Percentiles rank a stretch among this genome's conserved stretches.
phyloP scores from a whole-genome alignment of 495 filamentous ascomycete species.

The Penicillium turbatum region DNA sequence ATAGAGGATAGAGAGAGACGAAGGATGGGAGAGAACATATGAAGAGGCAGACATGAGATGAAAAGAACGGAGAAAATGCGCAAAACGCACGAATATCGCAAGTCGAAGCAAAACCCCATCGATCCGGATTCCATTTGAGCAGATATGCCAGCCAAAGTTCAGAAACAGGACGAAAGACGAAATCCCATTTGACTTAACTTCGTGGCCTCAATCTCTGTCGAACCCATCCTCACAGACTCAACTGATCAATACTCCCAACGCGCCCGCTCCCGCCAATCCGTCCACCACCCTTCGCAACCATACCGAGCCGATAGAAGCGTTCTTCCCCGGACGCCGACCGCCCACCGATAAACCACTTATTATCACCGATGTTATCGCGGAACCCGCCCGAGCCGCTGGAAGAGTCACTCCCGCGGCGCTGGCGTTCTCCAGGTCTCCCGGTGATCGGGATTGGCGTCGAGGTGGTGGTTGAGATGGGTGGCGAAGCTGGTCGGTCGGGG shows the following conservation, averaged over 20 bases:
- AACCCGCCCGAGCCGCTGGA: constrained; percentile 75
- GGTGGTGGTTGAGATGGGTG: constrained; percentile 9
- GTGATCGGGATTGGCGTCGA: constrained; percentile 40
- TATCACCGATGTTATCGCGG: constrained; percentile 66
- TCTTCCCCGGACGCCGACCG: constrained; percentile 82
- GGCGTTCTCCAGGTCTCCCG: constrained; percentile 31
- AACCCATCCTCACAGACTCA: constrained; percentile 58
- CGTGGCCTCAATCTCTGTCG: too few relatives aligned
- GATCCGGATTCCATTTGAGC: too few relatives aligned
- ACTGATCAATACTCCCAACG: constrained; percentile 57
- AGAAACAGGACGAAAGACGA: too few relatives aligned
- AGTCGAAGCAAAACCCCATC: too few relatives aligned
- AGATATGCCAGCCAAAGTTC: too few relatives aligned
- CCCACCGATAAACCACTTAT: constrained; percentile 89
- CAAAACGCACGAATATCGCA: too few relatives aligned
- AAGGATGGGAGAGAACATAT: too few relatives aligned
- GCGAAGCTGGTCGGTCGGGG: constrained; percentile 18
- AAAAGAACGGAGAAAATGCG: too few relatives aligned
- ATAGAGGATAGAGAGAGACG: too few relatives aligned
- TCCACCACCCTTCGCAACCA: constrained; percentile 52
- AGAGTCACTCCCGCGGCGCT: constrained; percentile 63
- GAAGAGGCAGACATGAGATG: too few relatives aligned
- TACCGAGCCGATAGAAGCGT: constrained; percentile 70
- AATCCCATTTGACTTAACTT: too few relatives aligned
- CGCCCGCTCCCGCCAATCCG: constrained; percentile 52